Evolutionary conservation across 2,329 filamentous ascomycete genomes (phyloP).

Genomic region (Ascochyta viciae-villosae): DNA sequence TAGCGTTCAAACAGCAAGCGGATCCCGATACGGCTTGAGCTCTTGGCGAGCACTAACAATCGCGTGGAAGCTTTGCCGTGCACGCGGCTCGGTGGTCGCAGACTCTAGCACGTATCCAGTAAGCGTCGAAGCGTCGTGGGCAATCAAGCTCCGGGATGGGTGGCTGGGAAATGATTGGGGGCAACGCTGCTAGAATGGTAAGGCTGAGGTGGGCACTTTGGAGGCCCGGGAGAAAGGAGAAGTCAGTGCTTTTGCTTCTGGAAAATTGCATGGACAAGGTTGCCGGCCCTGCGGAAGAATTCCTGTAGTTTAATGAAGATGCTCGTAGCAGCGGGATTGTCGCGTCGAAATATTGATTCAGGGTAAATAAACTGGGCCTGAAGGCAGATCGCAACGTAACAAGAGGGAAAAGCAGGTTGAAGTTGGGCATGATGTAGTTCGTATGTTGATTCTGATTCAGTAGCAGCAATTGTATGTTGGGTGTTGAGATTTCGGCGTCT

Average conservation of each 20-base stretch:
- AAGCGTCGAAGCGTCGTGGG: constrained; percentile 8
- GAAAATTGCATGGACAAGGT: constrained; percentile 30
- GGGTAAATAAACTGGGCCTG: constrained; percentile 17
- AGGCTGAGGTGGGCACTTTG: constrained; percentile 18
- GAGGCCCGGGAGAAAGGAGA: constrained; percentile 25
- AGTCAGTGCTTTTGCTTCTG: constrained; percentile 29
- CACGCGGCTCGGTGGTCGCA: constrained; percentile 15
- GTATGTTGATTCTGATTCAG: background rate
- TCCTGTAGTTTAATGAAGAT: constrained; percentile 18
- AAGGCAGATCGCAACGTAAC: constrained; percentile 15
- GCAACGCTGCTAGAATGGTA: constrained; percentile 15
- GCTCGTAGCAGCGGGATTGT: constrained; percentile 13
- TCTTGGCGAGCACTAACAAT: constrained; percentile 17
- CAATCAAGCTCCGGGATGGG: constrained; percentile 13
- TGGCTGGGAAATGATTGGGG: constrained; percentile 26
- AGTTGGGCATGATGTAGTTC: constrained; percentile 4
- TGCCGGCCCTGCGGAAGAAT: constrained; percentile 22
- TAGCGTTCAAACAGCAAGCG: constrained; percentile 18
- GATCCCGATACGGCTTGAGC: constrained; percentile 11
- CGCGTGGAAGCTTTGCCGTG: constrained; percentile 37
- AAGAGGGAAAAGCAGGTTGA: constrained; percentile 11
- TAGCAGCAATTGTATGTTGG: background rate
- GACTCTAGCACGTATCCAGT: constrained; percentile 12
- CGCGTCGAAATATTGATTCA: constrained; percentile 11
- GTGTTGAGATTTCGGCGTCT: background rate